Base-by-base conservation (phyloP, 2,329 filamentous ascomycete species). In the Cladosporium austrohemisphaericum region DNA sequence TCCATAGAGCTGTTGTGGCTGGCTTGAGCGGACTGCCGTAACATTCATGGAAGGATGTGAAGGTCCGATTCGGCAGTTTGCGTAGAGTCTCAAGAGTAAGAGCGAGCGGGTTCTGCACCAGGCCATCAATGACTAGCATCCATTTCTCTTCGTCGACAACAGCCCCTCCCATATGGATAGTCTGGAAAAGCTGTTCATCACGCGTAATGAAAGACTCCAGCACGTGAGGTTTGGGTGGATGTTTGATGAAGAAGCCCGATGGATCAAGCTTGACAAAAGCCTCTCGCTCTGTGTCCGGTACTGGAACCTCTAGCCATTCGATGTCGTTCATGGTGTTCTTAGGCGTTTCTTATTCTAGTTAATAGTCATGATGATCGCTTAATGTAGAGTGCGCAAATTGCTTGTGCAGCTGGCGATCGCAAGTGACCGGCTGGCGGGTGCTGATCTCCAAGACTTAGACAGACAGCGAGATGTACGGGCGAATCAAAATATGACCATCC, bases 21-120 rank as follows among this genome's bases (percentile, higher is more conserved):
- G 65, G 61, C 11, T 57, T 58, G 1, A 68, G 36, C 0, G 66
- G 66, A 33, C 62, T 66, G 9, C 66, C 65, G 40, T 64, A 69
- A 53, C 66, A 69, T 52, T 69, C 66, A 41, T 69, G 65, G 36
- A 66, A 62, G 3, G 65, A 53, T 3, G 61, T 65, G 5, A 68
- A 45, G 5, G 50, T 58, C 8, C 23, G 22, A 22, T 14, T 16
- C 0, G 65, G 64, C 6, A 69, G 50, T 3, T 48, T 28, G 22
- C 54, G 55, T 8, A 69, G 50, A 36, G 63, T 54, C 1, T 46
- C n/a, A 6, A 65, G 57, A 9, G 55, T 60, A 4, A 68, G 41
- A 4, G 56, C 48, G 46, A 64, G 63, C 0, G 64, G 63, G 1
- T 47, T 41, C 7, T 58, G 35, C 2, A 69, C 64, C 2, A 67